Evolutionary conservation across 768 basidiomycete species (phyloP).

Genomic region (Chalciporus piperatus): DNA sequence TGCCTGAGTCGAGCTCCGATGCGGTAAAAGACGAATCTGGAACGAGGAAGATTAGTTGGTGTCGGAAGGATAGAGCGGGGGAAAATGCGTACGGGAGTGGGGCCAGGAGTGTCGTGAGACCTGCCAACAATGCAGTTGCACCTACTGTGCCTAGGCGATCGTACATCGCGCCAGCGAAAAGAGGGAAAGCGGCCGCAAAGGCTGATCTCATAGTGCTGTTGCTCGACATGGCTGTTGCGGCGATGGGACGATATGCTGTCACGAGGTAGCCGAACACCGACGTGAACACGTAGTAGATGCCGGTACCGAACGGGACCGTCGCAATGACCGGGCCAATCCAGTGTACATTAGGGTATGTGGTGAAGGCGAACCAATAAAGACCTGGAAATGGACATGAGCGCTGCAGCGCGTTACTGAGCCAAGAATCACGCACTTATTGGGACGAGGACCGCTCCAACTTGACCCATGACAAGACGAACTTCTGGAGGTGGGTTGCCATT

Average conservation of each 20-base stretch:
- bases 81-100: slow-evolving; percentile 51
- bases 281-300: slow-evolving; percentile 62
- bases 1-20: slow-evolving; percentile 45
- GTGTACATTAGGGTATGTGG: slow-evolving; percentile 44
- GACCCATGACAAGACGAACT: slow-evolving; percentile 59
- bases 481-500: slow-evolving; percentile 61
- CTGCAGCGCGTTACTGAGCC: too few species aligned
- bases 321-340: slow-evolving; percentile 48
- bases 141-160: slow-evolving; percentile 60
- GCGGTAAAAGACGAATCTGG: slow-evolving; percentile 46
- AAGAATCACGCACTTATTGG: slow-evolving; percentile 40
- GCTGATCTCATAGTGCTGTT: slow-evolving; percentile 52
- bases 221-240: slow-evolving; percentile 63
- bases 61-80: not conserved
- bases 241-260: slow-evolving; percentile 48
- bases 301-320: slow-evolving; percentile 49
- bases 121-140: slow-evolving; percentile 68
- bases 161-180: slow-evolving; percentile 54
- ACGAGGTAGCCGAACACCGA: slow-evolving; percentile 62
- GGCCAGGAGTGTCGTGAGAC: slow-evolving; percentile 56
- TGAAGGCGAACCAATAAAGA: slow-evolving; percentile 56
- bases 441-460: slow-evolving; percentile 61
- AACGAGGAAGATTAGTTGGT: not conserved
- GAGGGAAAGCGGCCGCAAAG: slow-evolving; percentile 51
- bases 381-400: too few species aligned